phyloP scores from a whole-genome alignment of 345 rosid species.

The Salix dunnii region DNA sequence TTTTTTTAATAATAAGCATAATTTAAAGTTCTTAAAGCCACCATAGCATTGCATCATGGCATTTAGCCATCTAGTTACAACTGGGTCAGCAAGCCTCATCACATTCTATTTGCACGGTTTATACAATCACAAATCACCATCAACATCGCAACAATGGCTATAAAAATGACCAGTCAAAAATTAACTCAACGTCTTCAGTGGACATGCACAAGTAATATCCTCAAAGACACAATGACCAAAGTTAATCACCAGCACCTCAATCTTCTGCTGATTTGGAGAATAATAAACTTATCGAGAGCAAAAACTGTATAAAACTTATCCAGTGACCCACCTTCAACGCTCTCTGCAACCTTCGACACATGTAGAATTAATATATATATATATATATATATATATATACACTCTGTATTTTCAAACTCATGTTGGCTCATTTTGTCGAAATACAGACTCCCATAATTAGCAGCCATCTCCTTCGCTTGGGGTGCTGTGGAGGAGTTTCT shows the following conservation, averaged over 20 bases:
- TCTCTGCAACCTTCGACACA: neutral
- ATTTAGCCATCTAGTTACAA: too few relatives aligned
- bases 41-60: too few relatives aligned
- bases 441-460: too few relatives aligned
- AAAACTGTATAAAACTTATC: neutral
- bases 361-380: neutral
- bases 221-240: neutral
- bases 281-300: neutral
- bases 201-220: neutral
- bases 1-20: too few relatives aligned
- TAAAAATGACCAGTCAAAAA: neutral
- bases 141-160: neutral
- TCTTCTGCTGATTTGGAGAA: neutral
- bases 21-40: too few relatives aligned
- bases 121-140: neutral
- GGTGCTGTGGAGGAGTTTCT: neutral
- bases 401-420: neutral
- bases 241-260: neutral
- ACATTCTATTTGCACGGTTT: too few relatives aligned
- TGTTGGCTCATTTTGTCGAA: neutral
- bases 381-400: too few relatives aligned
- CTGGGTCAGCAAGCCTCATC: too few relatives aligned
- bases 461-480: neutral
- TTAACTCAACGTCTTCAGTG: neutral
- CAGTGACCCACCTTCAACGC: neutral